phyloP scores from a whole-genome alignment of 1,284 basidiomycete species.

The Rhodotorula sp. region DNA sequence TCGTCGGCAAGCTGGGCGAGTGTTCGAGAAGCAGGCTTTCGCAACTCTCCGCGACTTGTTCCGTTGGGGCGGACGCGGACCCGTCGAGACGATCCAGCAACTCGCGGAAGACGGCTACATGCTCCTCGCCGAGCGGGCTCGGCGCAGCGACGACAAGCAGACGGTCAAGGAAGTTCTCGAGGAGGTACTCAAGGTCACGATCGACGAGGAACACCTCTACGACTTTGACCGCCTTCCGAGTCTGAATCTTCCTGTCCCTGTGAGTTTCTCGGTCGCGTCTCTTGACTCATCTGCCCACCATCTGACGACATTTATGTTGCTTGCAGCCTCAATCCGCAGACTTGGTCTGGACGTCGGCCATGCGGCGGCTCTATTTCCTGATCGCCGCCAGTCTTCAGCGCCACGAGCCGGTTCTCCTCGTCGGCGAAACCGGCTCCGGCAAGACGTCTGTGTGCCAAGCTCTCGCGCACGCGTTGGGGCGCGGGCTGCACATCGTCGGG shows the following conservation, averaged over 20 bases:
- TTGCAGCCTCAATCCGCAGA: conserved; percentile 46
- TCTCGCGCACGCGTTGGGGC: conserved; percentile 67
- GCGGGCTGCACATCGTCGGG: conserved; percentile 73
- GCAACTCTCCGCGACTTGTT: conserved; percentile 96
- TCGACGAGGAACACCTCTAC: conserved; percentile 72
- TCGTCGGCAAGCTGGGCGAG: conserved; percentile 80
- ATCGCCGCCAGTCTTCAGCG: conserved; percentile 78
- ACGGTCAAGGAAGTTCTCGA: conserved; percentile 93
- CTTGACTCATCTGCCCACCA: not conserved
- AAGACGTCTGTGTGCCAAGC: conserved; percentile 97
- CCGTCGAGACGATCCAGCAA: conserved; percentile 77
- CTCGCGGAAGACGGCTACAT: conserved; percentile 96
- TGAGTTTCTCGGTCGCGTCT: conserved; percentile 47
- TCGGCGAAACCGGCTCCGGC: conserved; percentile 95
- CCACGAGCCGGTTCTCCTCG: conserved; percentile 94
- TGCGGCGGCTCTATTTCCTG: conserved; percentile 84
- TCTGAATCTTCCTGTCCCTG: conserved; percentile 60
- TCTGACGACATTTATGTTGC: not conserved
- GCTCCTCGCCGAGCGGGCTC: conserved; percentile 88
- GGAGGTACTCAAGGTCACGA: conserved; percentile 79
- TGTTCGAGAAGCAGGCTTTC: conserved; percentile 97
- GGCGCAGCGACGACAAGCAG: conserved; percentile 77
- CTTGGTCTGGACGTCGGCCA: conserved; percentile 89
- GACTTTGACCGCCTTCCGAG: conserved; percentile 54
- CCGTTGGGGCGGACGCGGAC: conserved; percentile 85